phyloP scores from a whole-genome alignment of 1,139 yeast species.

The Debaryomyces psychrophilus region DNA sequence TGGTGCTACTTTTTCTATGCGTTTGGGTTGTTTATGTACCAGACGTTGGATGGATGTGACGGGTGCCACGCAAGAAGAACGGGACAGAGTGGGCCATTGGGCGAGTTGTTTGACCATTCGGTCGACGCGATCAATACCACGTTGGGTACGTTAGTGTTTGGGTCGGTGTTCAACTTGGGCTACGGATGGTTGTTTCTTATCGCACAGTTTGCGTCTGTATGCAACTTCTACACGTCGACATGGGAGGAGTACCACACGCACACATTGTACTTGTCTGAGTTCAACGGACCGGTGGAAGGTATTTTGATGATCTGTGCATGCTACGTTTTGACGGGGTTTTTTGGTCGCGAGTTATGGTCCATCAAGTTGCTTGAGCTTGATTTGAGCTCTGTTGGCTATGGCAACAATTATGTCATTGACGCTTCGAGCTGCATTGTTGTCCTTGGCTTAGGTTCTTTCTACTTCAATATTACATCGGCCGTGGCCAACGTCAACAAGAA shows the following conservation, averaged over 20 bases:
- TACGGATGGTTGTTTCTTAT: slow-evolving; percentile 63
- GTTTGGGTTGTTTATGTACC: slow-evolving; percentile 83
- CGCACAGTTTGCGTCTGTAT: slow-evolving; percentile 74
- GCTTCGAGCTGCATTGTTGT: slow-evolving; percentile 48
- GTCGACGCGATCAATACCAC: slow-evolving; percentile 91
- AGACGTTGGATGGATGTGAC: slow-evolving; percentile 95
- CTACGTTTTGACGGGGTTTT: slow-evolving; percentile 63
- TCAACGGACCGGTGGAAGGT: slow-evolving; percentile 96
- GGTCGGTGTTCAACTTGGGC: slow-evolving; percentile 74
- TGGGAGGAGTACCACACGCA: slow-evolving; percentile 98
- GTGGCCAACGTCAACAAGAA: slow-evolving; percentile 65
- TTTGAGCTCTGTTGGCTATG: slow-evolving; percentile 35
- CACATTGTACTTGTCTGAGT: slow-evolving; percentile 72
- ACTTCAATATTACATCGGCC: slow-evolving; percentile 75
- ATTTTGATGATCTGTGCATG: slow-evolving; percentile 63
- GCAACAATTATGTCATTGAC: slow-evolving; percentile 28
- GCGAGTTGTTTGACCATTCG: slow-evolving; percentile 93
- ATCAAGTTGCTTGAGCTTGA: slow-evolving; percentile 35
- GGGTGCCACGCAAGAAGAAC: slow-evolving; percentile 94
- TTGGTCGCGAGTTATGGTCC: slow-evolving; percentile 75
- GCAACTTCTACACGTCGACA: slow-evolving; percentile 85
- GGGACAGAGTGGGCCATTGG: slow-evolving; percentile 92
- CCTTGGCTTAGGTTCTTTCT: slow-evolving; percentile 58
- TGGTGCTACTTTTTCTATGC: slow-evolving; percentile 87
- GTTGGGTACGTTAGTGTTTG: slow-evolving; percentile 71